Evolutionary conservation across 2,329 filamentous ascomycete genomes (phyloP).

Genomic region (Apiospora aurea): DNA sequence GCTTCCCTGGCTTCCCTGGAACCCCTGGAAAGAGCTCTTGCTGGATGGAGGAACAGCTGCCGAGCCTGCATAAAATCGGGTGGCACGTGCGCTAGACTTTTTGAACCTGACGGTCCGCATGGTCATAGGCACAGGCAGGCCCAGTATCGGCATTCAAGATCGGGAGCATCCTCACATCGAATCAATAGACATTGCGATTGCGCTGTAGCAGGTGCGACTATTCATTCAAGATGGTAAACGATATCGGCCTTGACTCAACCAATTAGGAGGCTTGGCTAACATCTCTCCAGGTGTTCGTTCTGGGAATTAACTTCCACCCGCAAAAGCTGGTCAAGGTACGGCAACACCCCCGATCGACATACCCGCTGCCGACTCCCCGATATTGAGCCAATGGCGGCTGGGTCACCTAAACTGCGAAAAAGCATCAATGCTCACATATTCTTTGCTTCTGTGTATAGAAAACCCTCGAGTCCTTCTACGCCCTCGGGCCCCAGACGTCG

Average conservation of each 20-base stretch:
- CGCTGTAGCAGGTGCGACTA: conserved; percentile 3
- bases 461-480: conserved; percentile 86
- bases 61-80: conserved; percentile 3
- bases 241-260: rapidly evolving
- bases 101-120: not conserved
- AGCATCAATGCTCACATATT: not conserved
- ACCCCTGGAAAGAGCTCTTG: not conserved
- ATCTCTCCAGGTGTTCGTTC: conserved; percentile 74
- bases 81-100: conserved; percentile 13
- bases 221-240: conserved; percentile 30
- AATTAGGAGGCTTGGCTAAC: not conserved
- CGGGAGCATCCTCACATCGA: not conserved
- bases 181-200: conserved; percentile 5
- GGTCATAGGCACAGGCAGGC: not conserved
- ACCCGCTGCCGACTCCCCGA: not conserved
- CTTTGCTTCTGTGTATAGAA: conserved; percentile 53
- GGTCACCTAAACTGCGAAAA: too few relatives aligned
- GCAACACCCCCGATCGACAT: not conserved
- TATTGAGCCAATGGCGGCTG: not conserved
- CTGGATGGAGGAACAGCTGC: conserved; percentile 16
- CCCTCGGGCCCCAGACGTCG: conserved; percentile 75
- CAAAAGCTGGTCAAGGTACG: conserved; percentile 81
- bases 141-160: conserved; percentile 1
- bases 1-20: not conserved
- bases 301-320: conserved; percentile 87